Evolutionary conservation across 257 asterid species (phyloP), one percentile per base, ranked within the genome.

Genomic region (Solanum lignicaule): DNA sequence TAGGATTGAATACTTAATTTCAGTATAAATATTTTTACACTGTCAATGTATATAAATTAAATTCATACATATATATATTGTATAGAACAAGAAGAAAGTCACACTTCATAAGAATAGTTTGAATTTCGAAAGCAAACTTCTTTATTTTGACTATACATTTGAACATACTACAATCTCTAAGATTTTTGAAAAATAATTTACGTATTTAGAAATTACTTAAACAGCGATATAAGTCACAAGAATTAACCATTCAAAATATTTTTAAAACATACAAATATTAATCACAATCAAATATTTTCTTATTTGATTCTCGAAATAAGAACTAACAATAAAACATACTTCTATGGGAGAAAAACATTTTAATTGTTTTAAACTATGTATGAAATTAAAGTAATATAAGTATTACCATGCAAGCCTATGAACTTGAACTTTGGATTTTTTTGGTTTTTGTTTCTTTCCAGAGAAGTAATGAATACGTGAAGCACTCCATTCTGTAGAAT

Each of bases 331-430:
- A 46, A 46, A 46, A 1, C 55, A 46, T 46, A 65, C 31, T n/a
- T 43, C 52, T 43, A 43, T 43, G 52, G 52, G 6, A 4, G 15
- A 13, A 13, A 13, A 4, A 43, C 1, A 43, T 43, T 43, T 20
- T 7, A 20, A 55, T 55, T 55, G 65, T 55, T 58, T 58, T 20
- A 58, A 58, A 58, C n/a, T 58, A 58, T 58, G 66, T 58, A 20
- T 21, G 21, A 36, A 46, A 46, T 46, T 46, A 46, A 75, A 4
- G 32, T 18, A 68, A 15, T 29, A 29, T 41, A 71, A 39, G 3
- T 89, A 46, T 14, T 46, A 92, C 94, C 94, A 87, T 68, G 85
- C 43, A n/a, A 91, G 93, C 43, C 87, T 36, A 25, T 84, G 91
- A 82, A 93, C 87, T 31, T 89, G 93, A 83, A 93, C 73, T 76